These are phyloP conservation scores for Collybiopsis confluens DNA, from an alignment of 768 basidiomycete genomes.

Conservation along the genomic window DNA sequence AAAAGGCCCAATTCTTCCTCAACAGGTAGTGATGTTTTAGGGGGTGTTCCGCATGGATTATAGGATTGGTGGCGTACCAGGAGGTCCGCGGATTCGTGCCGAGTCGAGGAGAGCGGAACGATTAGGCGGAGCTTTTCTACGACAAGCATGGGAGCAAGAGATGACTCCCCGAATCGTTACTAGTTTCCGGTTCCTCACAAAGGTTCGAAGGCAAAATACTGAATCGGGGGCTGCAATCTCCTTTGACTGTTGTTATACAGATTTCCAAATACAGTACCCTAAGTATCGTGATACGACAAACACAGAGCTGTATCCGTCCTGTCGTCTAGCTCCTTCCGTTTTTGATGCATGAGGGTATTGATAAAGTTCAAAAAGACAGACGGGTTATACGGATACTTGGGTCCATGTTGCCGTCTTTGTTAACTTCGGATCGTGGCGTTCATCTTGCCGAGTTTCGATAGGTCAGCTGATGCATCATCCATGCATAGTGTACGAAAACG, in stretches of 20 bases:
- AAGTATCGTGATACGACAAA: not conserved
- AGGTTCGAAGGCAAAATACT: not conserved
- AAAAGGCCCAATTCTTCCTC: too few species aligned
- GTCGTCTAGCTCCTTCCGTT: conserved; percentile 8
- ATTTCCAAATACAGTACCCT: not conserved
- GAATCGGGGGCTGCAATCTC: not conserved
- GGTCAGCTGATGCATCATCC: not conserved
- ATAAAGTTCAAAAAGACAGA: not conserved
- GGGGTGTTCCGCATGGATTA: too few species aligned
- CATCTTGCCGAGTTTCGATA: not conserved
- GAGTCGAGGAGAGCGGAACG: too few species aligned
- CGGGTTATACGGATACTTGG: not conserved
- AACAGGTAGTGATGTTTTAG: too few species aligned
- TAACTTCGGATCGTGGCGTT: not conserved
- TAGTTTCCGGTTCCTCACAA: too few species aligned
- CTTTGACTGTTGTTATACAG: too few species aligned
- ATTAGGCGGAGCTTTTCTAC: too few species aligned
- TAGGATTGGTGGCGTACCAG: too few species aligned
- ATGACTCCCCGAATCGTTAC: too few species aligned
- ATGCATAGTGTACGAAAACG: not conserved
- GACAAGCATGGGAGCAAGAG: too few species aligned
- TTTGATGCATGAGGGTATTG: not conserved
- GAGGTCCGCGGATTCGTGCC: too few species aligned
- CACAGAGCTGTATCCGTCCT: conserved; percentile 1
- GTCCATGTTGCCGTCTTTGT: conserved; percentile 1